phyloP scores from a whole-genome alignment of 2,329 filamentous ascomycete species.

The Ophiocordyceps camponoti-leonardi region DNA sequence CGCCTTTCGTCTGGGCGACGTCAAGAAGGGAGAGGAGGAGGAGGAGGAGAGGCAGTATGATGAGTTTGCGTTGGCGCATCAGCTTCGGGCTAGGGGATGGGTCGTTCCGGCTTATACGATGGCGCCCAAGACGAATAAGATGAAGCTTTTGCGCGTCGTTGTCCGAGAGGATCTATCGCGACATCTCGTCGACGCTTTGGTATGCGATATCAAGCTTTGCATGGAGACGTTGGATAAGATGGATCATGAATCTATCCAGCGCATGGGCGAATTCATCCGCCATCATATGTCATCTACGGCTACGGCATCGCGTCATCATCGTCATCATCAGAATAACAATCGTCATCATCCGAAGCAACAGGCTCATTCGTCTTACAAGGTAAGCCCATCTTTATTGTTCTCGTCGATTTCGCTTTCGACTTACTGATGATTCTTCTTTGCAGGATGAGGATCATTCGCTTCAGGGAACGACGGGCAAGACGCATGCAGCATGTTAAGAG shows the following conservation, averaged over 20 bases:
- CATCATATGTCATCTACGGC: constrained; percentile 23
- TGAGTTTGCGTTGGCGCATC: constrained; percentile 67
- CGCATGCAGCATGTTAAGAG: constrained; percentile 65
- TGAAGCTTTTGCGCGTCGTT: constrained; percentile 87
- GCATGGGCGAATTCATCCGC: constrained; percentile 48
- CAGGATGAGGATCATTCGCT: constrained; percentile 72
- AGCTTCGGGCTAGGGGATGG: constrained; percentile 76
- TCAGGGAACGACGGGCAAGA: constrained; percentile 82
- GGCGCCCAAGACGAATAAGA: constrained; percentile 67
- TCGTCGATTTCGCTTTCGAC: no score
- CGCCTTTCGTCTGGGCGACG: constrained; percentile 58
- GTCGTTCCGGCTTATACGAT: constrained; percentile 94
- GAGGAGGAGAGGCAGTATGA: constrained; percentile 50
- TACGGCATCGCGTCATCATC: constrained; percentile 18
- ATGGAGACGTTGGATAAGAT: constrained; percentile 54
- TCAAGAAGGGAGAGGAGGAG: constrained; percentile 24
- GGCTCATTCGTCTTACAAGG: constrained; percentile 24
- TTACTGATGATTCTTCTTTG: no score
- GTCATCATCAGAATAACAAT: no score
- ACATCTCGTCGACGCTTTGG: constrained; percentile 60
- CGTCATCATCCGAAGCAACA: constrained; percentile 29
- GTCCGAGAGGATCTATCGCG: constrained; percentile 85
- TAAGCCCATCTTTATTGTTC: no score
- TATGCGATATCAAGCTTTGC: constrained; percentile 65
- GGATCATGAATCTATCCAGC: constrained; percentile 53